Percentiles rank a stretch among this genome's conserved stretches.
These are phyloP conservation scores for Kondoa malvinella DNA, from an alignment of 768 basidiomycete genomes.

Conservation along the genomic window DNA sequence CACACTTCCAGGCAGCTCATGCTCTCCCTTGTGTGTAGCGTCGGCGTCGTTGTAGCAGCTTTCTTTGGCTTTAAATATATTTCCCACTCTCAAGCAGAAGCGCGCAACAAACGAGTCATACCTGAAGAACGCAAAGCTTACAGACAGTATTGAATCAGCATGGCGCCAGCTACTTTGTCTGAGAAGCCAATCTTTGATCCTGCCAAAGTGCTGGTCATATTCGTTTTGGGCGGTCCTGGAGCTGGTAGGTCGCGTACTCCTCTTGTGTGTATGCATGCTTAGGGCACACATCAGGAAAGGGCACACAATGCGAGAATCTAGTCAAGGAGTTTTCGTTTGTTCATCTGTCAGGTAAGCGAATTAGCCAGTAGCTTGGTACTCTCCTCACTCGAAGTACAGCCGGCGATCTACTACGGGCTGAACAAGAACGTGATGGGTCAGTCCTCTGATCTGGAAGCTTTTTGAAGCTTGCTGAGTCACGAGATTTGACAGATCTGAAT, in stretches of 20 bases:
- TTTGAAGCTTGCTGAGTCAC: not conserved
- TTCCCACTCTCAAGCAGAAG: not conserved
- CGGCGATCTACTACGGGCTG: constrained; percentile 90
- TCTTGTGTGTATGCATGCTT: not conserved
- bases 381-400: constrained; percentile 39
- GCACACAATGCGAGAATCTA: constrained; percentile 75
- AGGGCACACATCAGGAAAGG: constrained; percentile 52
- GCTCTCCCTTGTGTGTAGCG: no score
- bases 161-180: constrained; percentile 7
- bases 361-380: not conserved
- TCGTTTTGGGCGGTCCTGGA: constrained; percentile 91
- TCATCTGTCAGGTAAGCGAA: constrained; percentile 70
- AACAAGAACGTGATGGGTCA: constrained; percentile 73
- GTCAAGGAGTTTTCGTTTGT: constrained; percentile 72
- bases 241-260: constrained; percentile 44
- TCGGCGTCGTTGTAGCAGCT: not conserved
- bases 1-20: not conserved
- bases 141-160: constrained; percentile 12
- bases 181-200: constrained; percentile 45
- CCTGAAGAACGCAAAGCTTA: constrained; percentile 7
- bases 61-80: not conserved
- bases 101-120: not conserved
- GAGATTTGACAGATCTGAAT: constrained; percentile 32
- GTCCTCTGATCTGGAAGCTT: not conserved
- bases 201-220: constrained; percentile 66